Conservation (phyloP, 768 basidiomycete genomes). For the Strobilomyces confusus region DNA sequence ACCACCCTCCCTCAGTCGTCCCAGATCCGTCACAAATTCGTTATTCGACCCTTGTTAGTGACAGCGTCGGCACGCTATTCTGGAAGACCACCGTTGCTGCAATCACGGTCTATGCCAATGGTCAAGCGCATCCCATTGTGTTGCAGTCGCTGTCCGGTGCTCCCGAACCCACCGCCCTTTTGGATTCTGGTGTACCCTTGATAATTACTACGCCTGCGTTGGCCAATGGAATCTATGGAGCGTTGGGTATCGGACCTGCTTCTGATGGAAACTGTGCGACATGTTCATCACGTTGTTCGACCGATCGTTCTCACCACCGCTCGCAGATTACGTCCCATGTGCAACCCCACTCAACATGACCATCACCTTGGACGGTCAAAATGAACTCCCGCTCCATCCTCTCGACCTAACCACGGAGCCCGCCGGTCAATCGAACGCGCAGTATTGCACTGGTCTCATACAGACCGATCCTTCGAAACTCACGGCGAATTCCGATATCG, state of each 20-base stretch:
- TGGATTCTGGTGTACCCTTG: slow-evolving; percentile 67
- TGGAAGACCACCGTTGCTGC: slow-evolving; percentile 61
- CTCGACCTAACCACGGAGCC: slow-evolving; percentile 64
- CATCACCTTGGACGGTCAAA: slow-evolving; percentile 56
- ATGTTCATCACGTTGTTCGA: not conserved
- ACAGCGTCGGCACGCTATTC: slow-evolving; percentile 41
- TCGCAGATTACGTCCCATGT: slow-evolving; percentile 71
- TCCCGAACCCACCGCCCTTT: slow-evolving; percentile 56
- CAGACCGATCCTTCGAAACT: slow-evolving; percentile 51
- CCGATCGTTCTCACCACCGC: slow-evolving; percentile 8
- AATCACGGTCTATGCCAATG: slow-evolving; percentile 59
- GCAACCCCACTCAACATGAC: slow-evolving; percentile 67
- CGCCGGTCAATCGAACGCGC: slow-evolving; percentile 36
- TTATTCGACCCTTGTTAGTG: slow-evolving; percentile 46
- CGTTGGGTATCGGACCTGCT: slow-evolving; percentile 57
- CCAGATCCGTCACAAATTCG: slow-evolving; percentile 47
- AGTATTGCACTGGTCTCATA: slow-evolving; percentile 61
- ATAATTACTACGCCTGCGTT: slow-evolving; percentile 59
- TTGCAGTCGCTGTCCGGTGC: slow-evolving; percentile 41
- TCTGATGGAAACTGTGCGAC: slow-evolving; percentile 62
- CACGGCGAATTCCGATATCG: slow-evolving; percentile 34
- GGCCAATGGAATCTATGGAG: slow-evolving; percentile 77
- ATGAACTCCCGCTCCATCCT: slow-evolving; percentile 63
- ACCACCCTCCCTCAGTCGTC: slow-evolving; percentile 54
- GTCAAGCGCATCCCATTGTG: slow-evolving; percentile 35